Conservation (phyloP, 805 yeast species). For the Myxozyma sirexii region DNA sequence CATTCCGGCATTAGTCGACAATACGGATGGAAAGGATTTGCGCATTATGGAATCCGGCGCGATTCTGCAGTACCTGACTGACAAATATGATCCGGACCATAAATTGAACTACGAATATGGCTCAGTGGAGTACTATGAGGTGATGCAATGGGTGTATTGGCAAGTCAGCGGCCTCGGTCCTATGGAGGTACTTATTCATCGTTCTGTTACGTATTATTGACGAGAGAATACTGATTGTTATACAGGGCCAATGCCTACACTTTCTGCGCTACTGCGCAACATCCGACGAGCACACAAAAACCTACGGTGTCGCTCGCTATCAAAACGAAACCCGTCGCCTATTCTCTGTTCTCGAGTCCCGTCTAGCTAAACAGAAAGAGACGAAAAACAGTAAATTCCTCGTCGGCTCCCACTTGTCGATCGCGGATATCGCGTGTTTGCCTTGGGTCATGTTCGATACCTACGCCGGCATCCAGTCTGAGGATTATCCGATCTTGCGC, state of each 20-base stretch:
- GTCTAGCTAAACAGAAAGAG: conserved; percentile 45
- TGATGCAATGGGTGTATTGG: conserved; percentile 27
- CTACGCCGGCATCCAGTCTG: conserved; percentile 20
- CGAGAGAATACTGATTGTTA: no score
- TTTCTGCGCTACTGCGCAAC: conserved; percentile 48
- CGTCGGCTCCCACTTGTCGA: conserved; percentile 61
- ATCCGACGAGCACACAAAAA: conserved; percentile 48
- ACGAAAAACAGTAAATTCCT: conserved; percentile 51
- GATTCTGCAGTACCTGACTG: conserved; percentile 60
- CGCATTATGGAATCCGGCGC: conserved; percentile 64
- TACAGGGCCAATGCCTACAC: conserved; percentile 62
- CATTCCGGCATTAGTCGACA: conserved; percentile 57
- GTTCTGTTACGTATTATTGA: not conserved
- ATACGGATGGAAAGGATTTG: conserved; percentile 47
- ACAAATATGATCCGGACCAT: conserved; percentile 59
- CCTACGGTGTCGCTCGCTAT: conserved; percentile 58
- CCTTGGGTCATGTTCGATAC: conserved; percentile 21
- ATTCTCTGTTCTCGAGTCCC: conserved; percentile 56
- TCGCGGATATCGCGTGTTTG: conserved; percentile 49
- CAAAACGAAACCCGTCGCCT: conserved; percentile 55
- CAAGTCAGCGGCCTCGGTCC: conserved; percentile 32
- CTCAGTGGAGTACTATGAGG: conserved; percentile 50
- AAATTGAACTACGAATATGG: conserved; percentile 47
- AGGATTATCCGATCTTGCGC: conserved; percentile 63
- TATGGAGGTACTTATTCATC: conserved; percentile 56